phyloP scores from a whole-genome alignment of 2,329 filamentous ascomycete genomes.

The Aspergillus fumigatiaffinis region DNA sequence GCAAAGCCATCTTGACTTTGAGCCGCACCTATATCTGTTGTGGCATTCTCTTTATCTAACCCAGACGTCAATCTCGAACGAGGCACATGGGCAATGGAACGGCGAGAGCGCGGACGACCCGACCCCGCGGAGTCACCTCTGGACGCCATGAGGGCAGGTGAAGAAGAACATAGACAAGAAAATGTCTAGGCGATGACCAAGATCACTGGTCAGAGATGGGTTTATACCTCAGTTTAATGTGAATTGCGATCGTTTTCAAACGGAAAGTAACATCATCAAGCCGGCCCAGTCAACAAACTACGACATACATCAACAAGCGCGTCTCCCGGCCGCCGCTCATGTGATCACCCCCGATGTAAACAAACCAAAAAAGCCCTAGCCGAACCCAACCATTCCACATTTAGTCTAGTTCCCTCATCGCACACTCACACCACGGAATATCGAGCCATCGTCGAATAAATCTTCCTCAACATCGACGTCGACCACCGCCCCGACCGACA shows the following conservation, averaged over 20 bases:
- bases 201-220: neutral
- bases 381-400: constrained; percentile 28
- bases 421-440: constrained; percentile 39
- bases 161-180: constrained; percentile 11
- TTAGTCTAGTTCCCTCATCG: constrained; percentile 27
- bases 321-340: constrained; percentile 25
- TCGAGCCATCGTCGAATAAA: constrained; percentile 32
- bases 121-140: constrained; percentile 32
- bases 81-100: constrained; percentile 65
- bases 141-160: constrained; percentile 27
- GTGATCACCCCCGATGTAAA: constrained; percentile 36
- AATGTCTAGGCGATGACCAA: no score
- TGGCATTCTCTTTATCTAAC: constrained; percentile 74
- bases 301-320: constrained; percentile 20
- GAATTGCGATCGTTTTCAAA: neutral
- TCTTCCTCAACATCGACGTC: constrained; percentile 41
- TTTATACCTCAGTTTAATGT: neutral
- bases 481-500: constrained; percentile 30
- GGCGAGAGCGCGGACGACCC: constrained; percentile 51
- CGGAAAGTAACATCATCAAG: neutral
- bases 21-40: constrained; percentile 57
- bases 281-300: neutral
- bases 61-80: constrained; percentile 43
- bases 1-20: constrained; percentile 21
- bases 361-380: constrained; percentile 43